Percentiles rank a stretch among this genome's conserved stretches.
phyloP scores from a whole-genome alignment of 176 grass and related monocot species.

The Guadua angustifolia region DNA sequence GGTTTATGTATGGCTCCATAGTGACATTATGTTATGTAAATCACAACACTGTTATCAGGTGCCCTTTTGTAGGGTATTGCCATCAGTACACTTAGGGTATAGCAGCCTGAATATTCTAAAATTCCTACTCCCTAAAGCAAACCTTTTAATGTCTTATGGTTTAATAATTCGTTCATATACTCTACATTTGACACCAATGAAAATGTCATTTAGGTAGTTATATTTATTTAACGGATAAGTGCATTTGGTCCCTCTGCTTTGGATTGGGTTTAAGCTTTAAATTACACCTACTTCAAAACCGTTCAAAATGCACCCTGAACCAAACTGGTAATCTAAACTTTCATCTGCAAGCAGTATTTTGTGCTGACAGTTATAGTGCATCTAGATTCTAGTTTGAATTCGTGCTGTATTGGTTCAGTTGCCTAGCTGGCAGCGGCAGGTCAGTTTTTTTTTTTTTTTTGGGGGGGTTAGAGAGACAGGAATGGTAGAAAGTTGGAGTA shows the following conservation, averaged over 20 bases:
- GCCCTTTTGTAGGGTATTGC: no score
- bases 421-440: no score
- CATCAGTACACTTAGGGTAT: no score
- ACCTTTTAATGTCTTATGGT: not conserved
- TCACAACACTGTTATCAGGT: not conserved
- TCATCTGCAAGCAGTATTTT: not conserved
- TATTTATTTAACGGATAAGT: not conserved
- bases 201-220: not conserved
- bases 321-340: not conserved
- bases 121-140: not conserved
- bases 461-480: no score
- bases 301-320: conserved; percentile 5
- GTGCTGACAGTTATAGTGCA: not conserved
- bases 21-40: not conserved
- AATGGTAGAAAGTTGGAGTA: no score
- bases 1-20: not conserved
- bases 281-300: not conserved
- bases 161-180: conserved; percentile 3
- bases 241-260: not conserved
- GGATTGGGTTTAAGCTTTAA: not conserved
- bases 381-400: not conserved
- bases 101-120: not conserved
- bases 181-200: not conserved
- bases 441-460: no score
- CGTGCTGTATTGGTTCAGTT: no score